Evolutionary conservation across 352 stramenopile species (phyloP).

Genomic region (Phytophthora vignae): DNA sequence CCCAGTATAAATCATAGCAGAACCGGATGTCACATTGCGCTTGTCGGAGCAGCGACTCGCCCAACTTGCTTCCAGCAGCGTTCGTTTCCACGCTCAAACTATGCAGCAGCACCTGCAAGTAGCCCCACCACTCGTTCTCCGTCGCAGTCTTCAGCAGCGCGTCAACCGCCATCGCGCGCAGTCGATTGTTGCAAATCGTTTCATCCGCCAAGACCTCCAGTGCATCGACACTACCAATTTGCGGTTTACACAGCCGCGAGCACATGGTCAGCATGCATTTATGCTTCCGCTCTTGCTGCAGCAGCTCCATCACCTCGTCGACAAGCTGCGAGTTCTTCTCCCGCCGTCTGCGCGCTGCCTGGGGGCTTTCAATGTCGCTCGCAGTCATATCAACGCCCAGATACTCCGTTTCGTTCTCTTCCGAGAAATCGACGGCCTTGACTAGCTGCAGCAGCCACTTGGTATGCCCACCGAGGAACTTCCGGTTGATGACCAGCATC

Average conservation of each 20-base stretch:
- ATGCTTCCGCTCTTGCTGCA: constrained; percentile 71
- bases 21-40: constrained; percentile 83
- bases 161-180: constrained; percentile 73
- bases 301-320: constrained; percentile 68
- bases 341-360: constrained; percentile 13
- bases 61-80: constrained; percentile 66
- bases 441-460: constrained; percentile 89
- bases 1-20: constrained; percentile 90
- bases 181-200: constrained; percentile 61
- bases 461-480: constrained; percentile 76
- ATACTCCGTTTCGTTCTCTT: constrained; percentile 58
- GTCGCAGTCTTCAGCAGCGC: constrained; percentile 70
- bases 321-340: constrained; percentile 48
- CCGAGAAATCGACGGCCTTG: constrained; percentile 81
- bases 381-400: constrained; percentile 29
- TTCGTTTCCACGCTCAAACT: constrained; percentile 79
- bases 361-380: constrained; percentile 27
- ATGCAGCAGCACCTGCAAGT: constrained; percentile 76
- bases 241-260: constrained; percentile 76
- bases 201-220: constrained; percentile 81
- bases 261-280: constrained; percentile 92
- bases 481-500: constrained; percentile 82
- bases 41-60: constrained; percentile 74
- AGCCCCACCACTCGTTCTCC: constrained; percentile 85
- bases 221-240: constrained; percentile 80